Base-by-base conservation (phyloP, 352 stramenopile species). In the Thraustochytrium striatum region DNA sequence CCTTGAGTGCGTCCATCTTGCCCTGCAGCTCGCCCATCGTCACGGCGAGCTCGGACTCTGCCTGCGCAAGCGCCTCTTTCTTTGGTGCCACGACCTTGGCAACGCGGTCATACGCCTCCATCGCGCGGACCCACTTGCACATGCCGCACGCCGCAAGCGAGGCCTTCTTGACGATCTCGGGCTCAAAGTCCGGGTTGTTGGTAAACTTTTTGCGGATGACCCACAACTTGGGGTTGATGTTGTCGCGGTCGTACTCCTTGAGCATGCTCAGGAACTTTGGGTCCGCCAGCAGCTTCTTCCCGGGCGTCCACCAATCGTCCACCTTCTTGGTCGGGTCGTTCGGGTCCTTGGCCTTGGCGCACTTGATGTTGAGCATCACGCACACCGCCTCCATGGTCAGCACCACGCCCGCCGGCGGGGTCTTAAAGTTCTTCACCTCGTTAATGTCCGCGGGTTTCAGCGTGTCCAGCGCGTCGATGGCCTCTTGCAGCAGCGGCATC, bases 341-440 rank as follows among this genome's bases (percentile, higher is more conserved):
- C 0, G 94, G 91, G 61, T 98, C 93, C 39, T 96, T 95, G 0
- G 92, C 88, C 68, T 83, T 95, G 52, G 95, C 85, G 0, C 92
- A 91, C 13, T 91, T 87, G 0, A 97, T 90, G 36, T 86, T 86
- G 90, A 98, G 95, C 90, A 98, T 96, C 68, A 98, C 92, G 80
- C 92, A 97, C 3, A 97, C 92, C 3, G 92, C 92, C 62, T 97
- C 91, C 93, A 98, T 96, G 33, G 95, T 91, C 0, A 98, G 85
- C 69, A 97, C 96, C 19, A 98, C 94, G 1, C 90, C 93, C 57
- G 92, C 87, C 28, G 92, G 92, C 0, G 93, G 93, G 70, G 95
- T 97, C 82, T 96, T 97, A 90, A 97, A 96, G 38, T 90, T 92
- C 83, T 97, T 98, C 53, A 97, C 93, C 82, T 98, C 93, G 1